Base-by-base conservation (phyloP, 768 basidiomycete species). In the Tylopilus felleus region DNA sequence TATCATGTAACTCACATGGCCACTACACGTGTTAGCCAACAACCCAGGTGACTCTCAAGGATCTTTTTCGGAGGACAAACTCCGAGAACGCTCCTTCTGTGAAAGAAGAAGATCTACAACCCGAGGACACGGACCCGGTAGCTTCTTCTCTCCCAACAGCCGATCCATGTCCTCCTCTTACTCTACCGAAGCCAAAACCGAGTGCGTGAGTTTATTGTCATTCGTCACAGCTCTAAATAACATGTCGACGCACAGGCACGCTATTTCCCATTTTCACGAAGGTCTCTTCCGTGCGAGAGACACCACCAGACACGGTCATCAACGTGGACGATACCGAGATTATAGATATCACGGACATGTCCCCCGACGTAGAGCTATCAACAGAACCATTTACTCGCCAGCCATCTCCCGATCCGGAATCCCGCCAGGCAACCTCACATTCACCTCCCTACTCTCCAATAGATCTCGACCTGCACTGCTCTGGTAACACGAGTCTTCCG, bases 211-310 rank as follows among this genome's bases (percentile, higher is more conserved):
- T 52, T 52, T 28, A 19, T 7, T 36, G 38, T 17, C 6, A 5
- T 35, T 9, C 19, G 19, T 36, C 35, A 4, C 22, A 17, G 38
- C 33, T 43, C 22, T 28, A 47, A 42, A 47, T 39, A 35, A 42
- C 25, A 45, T 49, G 33, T 35, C n/a, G n/a, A 40, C 28, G n/a
- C 41, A 25, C 42, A 70, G 68, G 38, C 14, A 62, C 36, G 16
- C 53, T 70, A 25, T 71, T 53, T 41, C 64, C 68, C 16, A 68
- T 70, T 29, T 70, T 68, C 44, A 56, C 60, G 9, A 62, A 47
- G 43, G 39, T 22, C 12, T 27, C 50, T 33, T 29, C 60, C 9
- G 39, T 42, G 44, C 52, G 27, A 16, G 45, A 46, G 55, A 52
- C 35, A 33, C 44, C 36, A n/a, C 43, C n/a, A 25, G 44, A 48